Conservation (phyloP, 2,329 filamentous ascomycete species). For the Nakataea oryzae region DNA sequence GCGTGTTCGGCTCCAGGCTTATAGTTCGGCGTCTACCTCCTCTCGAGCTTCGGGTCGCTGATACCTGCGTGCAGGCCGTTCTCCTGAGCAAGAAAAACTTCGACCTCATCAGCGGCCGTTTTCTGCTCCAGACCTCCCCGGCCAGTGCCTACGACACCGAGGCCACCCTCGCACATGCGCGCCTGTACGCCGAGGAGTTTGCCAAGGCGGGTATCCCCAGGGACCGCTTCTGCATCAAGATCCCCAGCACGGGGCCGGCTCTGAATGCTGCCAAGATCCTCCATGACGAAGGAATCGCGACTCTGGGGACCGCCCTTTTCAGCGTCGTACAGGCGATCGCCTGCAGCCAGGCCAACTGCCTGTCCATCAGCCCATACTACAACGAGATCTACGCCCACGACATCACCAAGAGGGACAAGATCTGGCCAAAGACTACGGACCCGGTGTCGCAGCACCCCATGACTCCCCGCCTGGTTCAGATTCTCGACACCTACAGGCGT, state of each 20-base stretch:
- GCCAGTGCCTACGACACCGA: constrained; percentile 33
- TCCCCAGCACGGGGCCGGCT: constrained; percentile 35
- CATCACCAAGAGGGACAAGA: constrained; percentile 16
- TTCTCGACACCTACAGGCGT: constrained; percentile 33
- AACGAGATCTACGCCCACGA: constrained; percentile 34
- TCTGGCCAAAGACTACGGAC: constrained; percentile 36
- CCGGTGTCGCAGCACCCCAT: constrained; percentile 35
- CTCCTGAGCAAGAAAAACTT: constrained; percentile 35
- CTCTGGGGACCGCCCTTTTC: constrained; percentile 33
- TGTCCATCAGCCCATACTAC: constrained; percentile 39
- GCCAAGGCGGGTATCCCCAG: constrained; percentile 29
- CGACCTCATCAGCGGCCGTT: constrained; percentile 31
- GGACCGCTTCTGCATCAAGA: constrained; percentile 39
- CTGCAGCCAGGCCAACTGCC: constrained; percentile 32
- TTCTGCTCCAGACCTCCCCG: constrained; percentile 35
- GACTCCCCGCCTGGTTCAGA: constrained; percentile 34
- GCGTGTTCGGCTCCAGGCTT: not conserved
- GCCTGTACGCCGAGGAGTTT: constrained; percentile 34
- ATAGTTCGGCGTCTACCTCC: not conserved
- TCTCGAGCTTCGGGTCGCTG: not conserved
- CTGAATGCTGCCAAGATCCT: constrained; percentile 32
- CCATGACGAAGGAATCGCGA: constrained; percentile 31
- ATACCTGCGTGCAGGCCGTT: constrained; percentile 22
- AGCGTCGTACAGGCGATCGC: constrained; percentile 36
- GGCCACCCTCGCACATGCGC: constrained; percentile 32